Conservation (phyloP, 768 basidiomycete species). For the Pleurotus cornucopiae region DNA sequence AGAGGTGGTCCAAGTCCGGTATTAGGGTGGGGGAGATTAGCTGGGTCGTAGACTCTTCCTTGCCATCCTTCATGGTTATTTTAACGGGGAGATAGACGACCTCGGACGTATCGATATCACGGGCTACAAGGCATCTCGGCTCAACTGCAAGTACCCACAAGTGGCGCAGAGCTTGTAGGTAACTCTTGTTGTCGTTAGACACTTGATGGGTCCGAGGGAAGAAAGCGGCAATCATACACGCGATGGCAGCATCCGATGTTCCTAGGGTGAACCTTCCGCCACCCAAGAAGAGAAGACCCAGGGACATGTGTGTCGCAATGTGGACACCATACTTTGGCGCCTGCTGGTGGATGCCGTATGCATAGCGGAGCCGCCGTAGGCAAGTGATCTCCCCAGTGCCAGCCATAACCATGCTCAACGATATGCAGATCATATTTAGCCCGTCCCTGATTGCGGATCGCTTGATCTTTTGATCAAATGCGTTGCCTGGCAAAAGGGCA, state of each 20-base stretch:
- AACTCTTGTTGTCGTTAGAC: slow-evolving; percentile 85
- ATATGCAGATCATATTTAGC: slow-evolving; percentile 80
- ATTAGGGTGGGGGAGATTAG: slow-evolving; percentile 92
- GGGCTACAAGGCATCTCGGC: slow-evolving; percentile 85
- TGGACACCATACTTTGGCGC: slow-evolving; percentile 84
- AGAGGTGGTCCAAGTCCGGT: slow-evolving; percentile 78
- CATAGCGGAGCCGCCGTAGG: slow-evolving; percentile 79
- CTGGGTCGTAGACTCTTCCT: slow-evolving; percentile 60
- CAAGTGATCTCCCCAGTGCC: slow-evolving; percentile 94
- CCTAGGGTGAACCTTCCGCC: slow-evolving; percentile 90
- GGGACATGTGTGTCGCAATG: slow-evolving; percentile 83
- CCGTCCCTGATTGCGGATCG: slow-evolving; percentile 85
- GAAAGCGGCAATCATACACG: slow-evolving; percentile 84
- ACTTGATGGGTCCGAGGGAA: slow-evolving; percentile 82
- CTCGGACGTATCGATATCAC: slow-evolving; percentile 89
- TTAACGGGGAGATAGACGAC: slow-evolving; percentile 92
- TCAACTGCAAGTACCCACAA: slow-evolving; percentile 96
- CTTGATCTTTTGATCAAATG: slow-evolving; percentile 86
- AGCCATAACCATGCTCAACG: slow-evolving; percentile 93
- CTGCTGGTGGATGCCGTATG: slow-evolving; percentile 81
- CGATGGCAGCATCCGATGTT: slow-evolving; percentile 87
- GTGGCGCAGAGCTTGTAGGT: slow-evolving; percentile 90
- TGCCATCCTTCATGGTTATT: slow-evolving; percentile 70
- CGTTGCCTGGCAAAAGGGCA: slow-evolving; percentile 43
- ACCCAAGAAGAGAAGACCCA: slow-evolving; percentile 91